Percentiles rank a stretch among this genome's conserved stretches.
Conservation (phyloP, 371 early-diverging fungal species). For the Actinomortierella ambigua region DNA sequence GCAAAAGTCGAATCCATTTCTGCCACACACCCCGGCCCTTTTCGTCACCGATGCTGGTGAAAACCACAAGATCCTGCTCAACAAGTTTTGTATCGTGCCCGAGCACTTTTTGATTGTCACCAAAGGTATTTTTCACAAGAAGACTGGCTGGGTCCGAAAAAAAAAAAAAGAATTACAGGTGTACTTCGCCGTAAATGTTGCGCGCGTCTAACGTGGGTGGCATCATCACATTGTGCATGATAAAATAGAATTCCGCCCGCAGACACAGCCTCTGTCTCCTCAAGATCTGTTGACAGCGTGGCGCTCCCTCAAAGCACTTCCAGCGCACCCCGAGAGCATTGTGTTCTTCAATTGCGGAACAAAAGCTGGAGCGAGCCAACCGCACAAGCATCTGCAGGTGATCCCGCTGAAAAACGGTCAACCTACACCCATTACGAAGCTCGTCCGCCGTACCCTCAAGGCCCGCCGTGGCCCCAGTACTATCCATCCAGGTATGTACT, state of each 20-base stretch:
- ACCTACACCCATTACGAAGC: constrained; percentile 57
- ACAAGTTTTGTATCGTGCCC: constrained; percentile 77
- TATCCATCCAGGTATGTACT: constrained; percentile 21
- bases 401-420: constrained; percentile 53
- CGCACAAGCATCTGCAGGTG: constrained; percentile 79
- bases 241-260: constrained; percentile 63
- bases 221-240: too few relatives aligned
- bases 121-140: constrained; percentile 58
- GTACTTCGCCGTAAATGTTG: too few relatives aligned
- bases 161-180: too few relatives aligned
- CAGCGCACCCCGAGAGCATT: constrained; percentile 47
- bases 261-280: constrained; percentile 64
- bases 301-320: constrained; percentile 53
- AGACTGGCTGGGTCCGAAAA: too few relatives aligned
- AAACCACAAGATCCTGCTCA: constrained; percentile 66
- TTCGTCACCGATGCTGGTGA: constrained; percentile 57
- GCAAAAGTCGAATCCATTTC: constrained; percentile 65
- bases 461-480: constrained; percentile 50
- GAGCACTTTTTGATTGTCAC: constrained; percentile 73
- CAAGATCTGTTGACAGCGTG: constrained; percentile 62
- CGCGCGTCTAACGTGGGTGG: too few relatives aligned
- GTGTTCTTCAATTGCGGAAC: constrained; percentile 81
- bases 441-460: constrained; percentile 52
- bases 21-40: constrained; percentile 66
- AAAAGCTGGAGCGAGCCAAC: constrained; percentile 71